Conservation (phyloP, 106 monocot species). For the Dendrobium officinale region DNA sequence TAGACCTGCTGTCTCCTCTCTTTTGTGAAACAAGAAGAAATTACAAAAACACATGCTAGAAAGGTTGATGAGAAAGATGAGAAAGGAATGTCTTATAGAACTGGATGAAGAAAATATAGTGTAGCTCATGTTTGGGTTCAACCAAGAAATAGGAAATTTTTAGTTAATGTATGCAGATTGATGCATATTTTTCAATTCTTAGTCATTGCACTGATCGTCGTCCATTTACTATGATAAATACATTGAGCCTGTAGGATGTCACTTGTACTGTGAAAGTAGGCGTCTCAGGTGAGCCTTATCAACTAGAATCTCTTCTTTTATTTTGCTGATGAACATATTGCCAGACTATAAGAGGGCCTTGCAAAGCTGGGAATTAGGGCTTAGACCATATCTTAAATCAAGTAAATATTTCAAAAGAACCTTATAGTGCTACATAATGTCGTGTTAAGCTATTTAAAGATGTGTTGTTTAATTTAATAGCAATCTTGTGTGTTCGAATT, state of each 20-base stretch:
- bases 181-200: conserved; percentile 79
- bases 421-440: too few species aligned
- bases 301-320: not conserved
- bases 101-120: conserved; percentile 88
- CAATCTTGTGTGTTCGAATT: too few species aligned
- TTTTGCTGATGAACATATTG: not conserved
- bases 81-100: conserved; percentile 90
- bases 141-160: conserved; percentile 75
- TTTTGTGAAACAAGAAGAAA: conserved; percentile 59
- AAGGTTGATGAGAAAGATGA: conserved; percentile 90
- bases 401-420: conserved; percentile 33
- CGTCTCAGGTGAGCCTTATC: conserved; percentile 50
- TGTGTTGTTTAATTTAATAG: too few species aligned
- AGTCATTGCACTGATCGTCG: conserved; percentile 80
- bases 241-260: conserved; percentile 80
- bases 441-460: too few species aligned
- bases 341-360: conserved; percentile 57
- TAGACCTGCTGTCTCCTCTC: too few species aligned
- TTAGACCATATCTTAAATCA: conserved; percentile 75
- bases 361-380: conserved; percentile 83
- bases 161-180: conserved; percentile 83
- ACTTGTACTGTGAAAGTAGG: conserved; percentile 91
- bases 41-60: conserved; percentile 67
- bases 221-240: conserved; percentile 81
- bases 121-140: conserved; percentile 86